A percentile compares a stretch with the other conserved stretches of the same genome.
Evolutionary conservation across 495 filamentous ascomycete species (phyloP).

Genomic region (Neurospora africana): DNA sequence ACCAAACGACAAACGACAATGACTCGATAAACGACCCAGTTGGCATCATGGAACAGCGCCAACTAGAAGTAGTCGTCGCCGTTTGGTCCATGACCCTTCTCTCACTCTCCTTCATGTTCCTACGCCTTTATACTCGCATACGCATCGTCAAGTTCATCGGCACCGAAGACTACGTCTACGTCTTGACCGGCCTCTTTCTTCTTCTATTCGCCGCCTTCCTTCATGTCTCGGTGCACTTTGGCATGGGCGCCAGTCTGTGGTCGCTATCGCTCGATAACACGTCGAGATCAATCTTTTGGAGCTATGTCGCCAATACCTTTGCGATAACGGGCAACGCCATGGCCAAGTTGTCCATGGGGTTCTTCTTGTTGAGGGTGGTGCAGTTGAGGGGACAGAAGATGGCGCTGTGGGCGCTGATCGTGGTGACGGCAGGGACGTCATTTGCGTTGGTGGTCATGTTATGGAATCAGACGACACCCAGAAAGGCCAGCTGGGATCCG

Average conservation of each 20-base stretch:
- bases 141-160: slow-evolving; percentile 28
- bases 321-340: slow-evolving; percentile 29
- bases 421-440: slow-evolving; percentile 22
- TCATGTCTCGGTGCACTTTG: slow-evolving; percentile 26
- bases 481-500: slow-evolving; percentile 27
- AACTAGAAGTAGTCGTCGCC: slow-evolving; percentile 22
- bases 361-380: slow-evolving; percentile 31
- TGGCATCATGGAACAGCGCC: slow-evolving; percentile 9
- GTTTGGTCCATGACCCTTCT: slow-evolving; percentile 28
- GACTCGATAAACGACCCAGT: neutral
- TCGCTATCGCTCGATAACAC: slow-evolving; percentile 18
- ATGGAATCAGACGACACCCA: slow-evolving; percentile 29
- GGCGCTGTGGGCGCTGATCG: slow-evolving; percentile 25
- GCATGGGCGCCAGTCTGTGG: slow-evolving; percentile 26
- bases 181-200: slow-evolving; percentile 24
- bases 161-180: slow-evolving; percentile 28
- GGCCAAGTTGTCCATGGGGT: slow-evolving; percentile 32
- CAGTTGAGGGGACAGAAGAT: slow-evolving; percentile 25
- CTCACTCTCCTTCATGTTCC: slow-evolving; percentile 19
- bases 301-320: slow-evolving; percentile 29
- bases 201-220: slow-evolving; percentile 24
- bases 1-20: neutral
- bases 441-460: slow-evolving; percentile 23
- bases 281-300: slow-evolving; percentile 29
- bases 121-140: slow-evolving; percentile 28